These are phyloP conservation scores for Candida gorgasii DNA, from an alignment of 805 yeast genomes.

Conservation along the genomic window DNA sequence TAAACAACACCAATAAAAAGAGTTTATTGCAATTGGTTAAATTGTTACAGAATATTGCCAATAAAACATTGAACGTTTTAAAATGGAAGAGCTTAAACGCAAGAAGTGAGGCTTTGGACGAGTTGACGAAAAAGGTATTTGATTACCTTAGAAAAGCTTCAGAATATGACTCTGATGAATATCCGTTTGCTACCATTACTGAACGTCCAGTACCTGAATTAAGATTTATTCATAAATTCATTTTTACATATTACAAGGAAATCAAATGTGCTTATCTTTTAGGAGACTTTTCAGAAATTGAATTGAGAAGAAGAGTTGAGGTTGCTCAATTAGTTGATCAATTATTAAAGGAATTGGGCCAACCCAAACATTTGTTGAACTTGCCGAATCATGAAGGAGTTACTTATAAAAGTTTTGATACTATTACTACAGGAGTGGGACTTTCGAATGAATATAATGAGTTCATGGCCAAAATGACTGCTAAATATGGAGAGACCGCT, in stretches of 20 bases:
- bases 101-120: conserved; percentile 39
- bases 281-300: conserved; percentile 20
- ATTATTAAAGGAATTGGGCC: conserved; percentile 52
- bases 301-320: conserved; percentile 24
- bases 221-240: conserved; percentile 41
- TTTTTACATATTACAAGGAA: conserved; percentile 33
- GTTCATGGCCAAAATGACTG: conserved; percentile 68
- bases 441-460: conserved; percentile 57
- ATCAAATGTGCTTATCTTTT: conserved; percentile 32
- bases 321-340: conserved; percentile 45
- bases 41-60: conserved; percentile 82
- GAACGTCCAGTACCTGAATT: conserved; percentile 38
- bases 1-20: conserved; percentile 49
- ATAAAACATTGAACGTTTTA: conserved; percentile 65
- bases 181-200: conserved; percentile 27
- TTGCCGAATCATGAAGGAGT: conserved; percentile 47
- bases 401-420: conserved; percentile 41
- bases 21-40: conserved; percentile 78
- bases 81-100: conserved; percentile 61
- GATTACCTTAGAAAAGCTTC: conserved; percentile 30
- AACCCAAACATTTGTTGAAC: conserved; percentile 49
- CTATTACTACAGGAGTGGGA: conserved; percentile 6
- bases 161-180: conserved; percentile 14
- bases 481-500: conserved; percentile 49
- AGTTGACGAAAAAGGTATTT: conserved; percentile 28